phyloP scores from a whole-genome alignment of 768 basidiomycete genomes.

The Boletellus ananiceps region DNA sequence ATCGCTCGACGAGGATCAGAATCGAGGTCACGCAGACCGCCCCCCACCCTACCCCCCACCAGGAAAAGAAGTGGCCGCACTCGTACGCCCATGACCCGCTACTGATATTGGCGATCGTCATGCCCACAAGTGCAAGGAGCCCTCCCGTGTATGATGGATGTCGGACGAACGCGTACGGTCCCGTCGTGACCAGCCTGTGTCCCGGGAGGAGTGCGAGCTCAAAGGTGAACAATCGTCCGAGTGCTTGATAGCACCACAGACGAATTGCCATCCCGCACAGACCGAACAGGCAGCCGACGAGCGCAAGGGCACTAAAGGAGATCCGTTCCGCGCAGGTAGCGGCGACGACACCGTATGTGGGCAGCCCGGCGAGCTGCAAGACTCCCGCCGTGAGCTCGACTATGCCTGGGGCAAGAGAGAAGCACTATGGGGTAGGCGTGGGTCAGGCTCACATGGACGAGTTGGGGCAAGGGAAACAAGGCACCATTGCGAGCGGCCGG shows the following conservation, averaged over 20 bases:
- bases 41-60: conserved; percentile 11
- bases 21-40: not conserved
- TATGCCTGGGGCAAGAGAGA: not conserved
- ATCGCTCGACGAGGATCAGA: conserved; percentile 2
- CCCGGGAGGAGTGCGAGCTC: conserved; percentile 23
- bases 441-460: not conserved
- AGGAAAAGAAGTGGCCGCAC: not conserved
- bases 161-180: conserved; percentile 11
- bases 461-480: not conserved
- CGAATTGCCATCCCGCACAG: conserved; percentile 30
- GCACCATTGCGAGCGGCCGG: not conserved
- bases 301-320: conserved; percentile 1
- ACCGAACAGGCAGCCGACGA: conserved; percentile 7
- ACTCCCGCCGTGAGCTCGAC: not conserved
- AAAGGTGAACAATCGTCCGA: conserved; percentile 39
- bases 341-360: not conserved
- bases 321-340: conserved; percentile 7
- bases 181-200: conserved; percentile 12
- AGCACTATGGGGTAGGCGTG: not conserved
- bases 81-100: conserved; percentile 15
- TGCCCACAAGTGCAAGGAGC: conserved; percentile 1
- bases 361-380: not conserved
- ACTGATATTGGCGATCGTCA: conserved; percentile 5
- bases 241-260: conserved; percentile 32
- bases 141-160: conserved; percentile 14